A percentile compares a stretch with the other conserved stretches of the same genome.
phyloP scores from a whole-genome alignment of 2,329 filamentous ascomycete genomes.

The Neofusicoccum parvum region DNA sequence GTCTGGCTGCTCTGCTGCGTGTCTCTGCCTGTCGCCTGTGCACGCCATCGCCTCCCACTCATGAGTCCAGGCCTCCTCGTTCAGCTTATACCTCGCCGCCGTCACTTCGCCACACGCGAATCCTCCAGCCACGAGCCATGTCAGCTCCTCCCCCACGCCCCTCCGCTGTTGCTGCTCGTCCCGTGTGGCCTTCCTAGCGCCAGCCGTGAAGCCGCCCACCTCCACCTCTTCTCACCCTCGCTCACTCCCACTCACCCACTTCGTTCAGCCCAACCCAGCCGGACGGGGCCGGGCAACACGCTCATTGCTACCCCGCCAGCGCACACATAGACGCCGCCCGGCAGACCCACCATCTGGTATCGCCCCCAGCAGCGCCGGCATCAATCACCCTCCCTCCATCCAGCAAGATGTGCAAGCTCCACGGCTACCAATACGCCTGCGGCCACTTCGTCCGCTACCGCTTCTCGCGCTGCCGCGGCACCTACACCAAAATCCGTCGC shows the following conservation, averaged over 20 bases:
- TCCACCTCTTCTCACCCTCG: neutral
- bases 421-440: conserved; percentile 36
- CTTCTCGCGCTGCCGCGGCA: conserved; percentile 38
- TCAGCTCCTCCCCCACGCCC: no score
- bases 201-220: neutral
- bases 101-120: neutral
- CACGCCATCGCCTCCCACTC: neutral
- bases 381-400: neutral
- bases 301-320: neutral
- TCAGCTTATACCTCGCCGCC: neutral
- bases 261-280: neutral
- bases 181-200: neutral
- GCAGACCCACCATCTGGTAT: neutral
- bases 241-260: neutral
- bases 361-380: neutral
- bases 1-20: neutral
- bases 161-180: neutral
- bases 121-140: neutral
- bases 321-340: neutral
- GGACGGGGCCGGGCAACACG: neutral
- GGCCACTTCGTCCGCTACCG: conserved; percentile 32
- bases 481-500: conserved; percentile 28
- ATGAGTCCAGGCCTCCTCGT: neutral
- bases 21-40: neutral
- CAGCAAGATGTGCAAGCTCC: conserved; percentile 41